phyloP scores from a whole-genome alignment of 306 rosid species.

The Vigna nakashimae region DNA sequence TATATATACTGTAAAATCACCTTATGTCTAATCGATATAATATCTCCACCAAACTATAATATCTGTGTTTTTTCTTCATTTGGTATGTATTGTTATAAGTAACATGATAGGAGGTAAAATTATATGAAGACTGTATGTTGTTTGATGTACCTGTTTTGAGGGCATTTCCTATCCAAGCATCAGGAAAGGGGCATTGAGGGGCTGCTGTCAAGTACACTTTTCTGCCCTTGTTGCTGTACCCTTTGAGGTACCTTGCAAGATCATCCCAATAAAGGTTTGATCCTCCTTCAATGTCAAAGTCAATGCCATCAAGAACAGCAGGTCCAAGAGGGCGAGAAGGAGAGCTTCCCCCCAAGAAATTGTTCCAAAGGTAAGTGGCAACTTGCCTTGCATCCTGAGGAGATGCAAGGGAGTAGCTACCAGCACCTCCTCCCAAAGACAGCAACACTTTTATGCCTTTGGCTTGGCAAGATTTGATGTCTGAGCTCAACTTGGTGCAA shows the following conservation, averaged over 20 bases:
- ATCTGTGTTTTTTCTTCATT: no score
- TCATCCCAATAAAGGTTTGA: slow-evolving; percentile 44
- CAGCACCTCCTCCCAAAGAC: slow-evolving; percentile 55
- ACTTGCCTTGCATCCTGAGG: slow-evolving; percentile 46
- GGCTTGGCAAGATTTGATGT: slow-evolving; percentile 53
- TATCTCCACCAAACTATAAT: no score
- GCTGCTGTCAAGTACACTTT: slow-evolving; percentile 49
- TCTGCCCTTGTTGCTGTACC: slow-evolving; percentile 17
- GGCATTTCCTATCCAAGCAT: slow-evolving; percentile 53
- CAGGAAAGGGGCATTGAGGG: slow-evolving; percentile 55
- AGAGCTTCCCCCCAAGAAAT: slow-evolving; percentile 55
- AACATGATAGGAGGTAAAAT: no score
- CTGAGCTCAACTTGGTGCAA: slow-evolving; percentile 40
- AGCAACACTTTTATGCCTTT: slow-evolving; percentile 53
- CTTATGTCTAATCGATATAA: no score
- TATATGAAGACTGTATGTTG: no score
- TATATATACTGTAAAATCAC: no score
- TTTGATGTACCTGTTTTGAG: slow-evolving; percentile 25
- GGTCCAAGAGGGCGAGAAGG: slow-evolving; percentile 55
- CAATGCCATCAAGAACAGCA: slow-evolving; percentile 56
- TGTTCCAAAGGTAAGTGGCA: slow-evolving; percentile 52
- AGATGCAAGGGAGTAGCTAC: slow-evolving; percentile 48
- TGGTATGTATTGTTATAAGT: no score
- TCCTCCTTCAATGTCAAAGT: slow-evolving; percentile 53
- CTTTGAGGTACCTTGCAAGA: slow-evolving; percentile 51